These are phyloP conservation scores for Exophiala spinifera DNA, from an alignment of 2,329 filamentous ascomycete species.

Conservation along the genomic window DNA sequence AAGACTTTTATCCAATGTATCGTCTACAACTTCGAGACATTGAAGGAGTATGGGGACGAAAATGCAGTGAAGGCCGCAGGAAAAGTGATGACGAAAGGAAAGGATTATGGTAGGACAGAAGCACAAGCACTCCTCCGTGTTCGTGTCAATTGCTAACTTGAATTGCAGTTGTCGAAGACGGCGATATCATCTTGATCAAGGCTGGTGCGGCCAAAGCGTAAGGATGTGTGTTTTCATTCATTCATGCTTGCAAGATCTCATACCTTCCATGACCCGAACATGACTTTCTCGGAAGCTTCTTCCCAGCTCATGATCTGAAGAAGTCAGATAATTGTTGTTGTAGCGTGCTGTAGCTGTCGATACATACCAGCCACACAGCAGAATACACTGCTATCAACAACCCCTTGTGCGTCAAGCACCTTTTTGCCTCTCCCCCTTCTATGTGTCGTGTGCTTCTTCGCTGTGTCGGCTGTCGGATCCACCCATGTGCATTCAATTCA, in stretches of 20 bases:
- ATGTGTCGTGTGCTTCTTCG: too few relatives aligned
- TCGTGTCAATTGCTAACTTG: constrained; percentile 45
- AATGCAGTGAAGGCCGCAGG: constrained; percentile 84
- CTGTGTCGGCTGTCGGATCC: too few relatives aligned
- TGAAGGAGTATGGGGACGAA: constrained; percentile 89
- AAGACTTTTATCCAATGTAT: constrained; percentile 98
- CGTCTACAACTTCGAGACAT: constrained; percentile 79
- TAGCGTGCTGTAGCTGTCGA: too few relatives aligned
- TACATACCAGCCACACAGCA: too few relatives aligned
- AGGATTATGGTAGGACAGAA: constrained; percentile 70
- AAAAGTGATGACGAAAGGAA: constrained; percentile 98
- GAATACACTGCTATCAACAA: too few relatives aligned
- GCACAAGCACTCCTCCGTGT: constrained; percentile 40
- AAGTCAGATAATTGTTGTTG: too few relatives aligned
- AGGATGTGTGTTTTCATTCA: not conserved
- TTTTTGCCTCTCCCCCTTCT: too few relatives aligned
- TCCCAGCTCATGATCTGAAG: too few relatives aligned
- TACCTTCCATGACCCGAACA: not conserved
- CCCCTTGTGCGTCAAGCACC: too few relatives aligned
- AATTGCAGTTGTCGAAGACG: constrained; percentile 43
- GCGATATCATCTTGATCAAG: constrained; percentile 79
- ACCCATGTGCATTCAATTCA: too few relatives aligned
- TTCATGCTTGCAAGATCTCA: not conserved
- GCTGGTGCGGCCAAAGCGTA: constrained; percentile 49
- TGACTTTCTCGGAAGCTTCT: too few relatives aligned